phyloP scores from a whole-genome alignment of 352 stramenopile species.

The Peronospora belbahrii region DNA sequence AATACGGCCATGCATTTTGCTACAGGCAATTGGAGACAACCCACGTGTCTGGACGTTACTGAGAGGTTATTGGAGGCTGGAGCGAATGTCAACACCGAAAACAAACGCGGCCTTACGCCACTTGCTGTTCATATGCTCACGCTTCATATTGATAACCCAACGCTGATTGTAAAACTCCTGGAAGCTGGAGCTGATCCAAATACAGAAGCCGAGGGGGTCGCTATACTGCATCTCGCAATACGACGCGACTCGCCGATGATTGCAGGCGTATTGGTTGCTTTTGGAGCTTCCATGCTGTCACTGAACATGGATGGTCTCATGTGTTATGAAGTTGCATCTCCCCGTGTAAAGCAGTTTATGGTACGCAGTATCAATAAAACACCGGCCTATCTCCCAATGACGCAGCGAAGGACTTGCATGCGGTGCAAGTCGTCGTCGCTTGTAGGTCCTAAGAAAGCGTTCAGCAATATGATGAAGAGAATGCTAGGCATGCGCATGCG shows the following conservation, averaged over 20 bases:
- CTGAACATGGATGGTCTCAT: conserved; percentile 68
- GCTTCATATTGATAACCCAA: conserved; percentile 64
- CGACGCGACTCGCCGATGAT: conserved; percentile 45
- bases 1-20: conserved; percentile 81
- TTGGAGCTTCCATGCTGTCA: conserved; percentile 49
- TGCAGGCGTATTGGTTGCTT: conserved; percentile 48
- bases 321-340: conserved; percentile 68
- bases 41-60: conserved; percentile 38
- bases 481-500: conserved; percentile 37
- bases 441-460: conserved; percentile 34
- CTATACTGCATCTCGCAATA: conserved; percentile 54
- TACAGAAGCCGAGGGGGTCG: conserved; percentile 52
- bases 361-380: conserved; percentile 47
- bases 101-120: conserved; percentile 60
- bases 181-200: conserved; percentile 50
- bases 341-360: conserved; percentile 60
- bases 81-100: conserved; percentile 38
- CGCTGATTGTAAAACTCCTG: conserved; percentile 55
- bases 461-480: conserved; percentile 55
- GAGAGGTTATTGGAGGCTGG: conserved; percentile 42
- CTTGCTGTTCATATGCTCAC: conserved; percentile 76
- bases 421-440: conserved; percentile 47
- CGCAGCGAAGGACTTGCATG: conserved; percentile 66
- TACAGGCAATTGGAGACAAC: conserved; percentile 47
- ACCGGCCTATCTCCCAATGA: conserved; percentile 38